These are phyloP conservation scores for Suillus cothurnatus DNA, from an alignment of 768 basidiomycete species.

Conservation along the genomic window DNA sequence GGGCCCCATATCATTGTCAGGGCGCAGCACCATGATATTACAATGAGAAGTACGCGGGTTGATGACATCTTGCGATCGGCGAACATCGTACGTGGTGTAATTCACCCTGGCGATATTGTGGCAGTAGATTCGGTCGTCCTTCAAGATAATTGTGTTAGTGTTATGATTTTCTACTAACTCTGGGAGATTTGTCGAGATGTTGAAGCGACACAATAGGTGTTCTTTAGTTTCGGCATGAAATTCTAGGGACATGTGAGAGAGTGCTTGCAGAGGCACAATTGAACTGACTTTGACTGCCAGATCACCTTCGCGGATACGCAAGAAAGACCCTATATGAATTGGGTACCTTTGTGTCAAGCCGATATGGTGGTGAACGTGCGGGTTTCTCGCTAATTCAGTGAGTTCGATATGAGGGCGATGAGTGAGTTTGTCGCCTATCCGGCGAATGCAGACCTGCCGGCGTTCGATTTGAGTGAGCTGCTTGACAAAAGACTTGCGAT, in stretches of 20 bases:
- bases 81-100: constrained; percentile 2
- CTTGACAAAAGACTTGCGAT: not conserved
- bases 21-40: not conserved
- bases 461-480: not conserved
- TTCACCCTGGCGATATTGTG: not conserved
- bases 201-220: constrained; percentile 13
- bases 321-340: constrained; percentile 17
- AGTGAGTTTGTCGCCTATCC: not conserved
- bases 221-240: constrained; percentile 8
- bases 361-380: not conserved
- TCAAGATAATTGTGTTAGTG: constrained; percentile 27
- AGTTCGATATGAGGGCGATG: not conserved
- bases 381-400: not conserved
- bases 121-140: not conserved
- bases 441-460: constrained; percentile 6
- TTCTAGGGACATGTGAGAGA: constrained; percentile 11
- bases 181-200: constrained; percentile 25
- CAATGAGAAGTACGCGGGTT: not conserved
- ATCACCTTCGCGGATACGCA: not conserved
- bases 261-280: no score
- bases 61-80: not conserved
- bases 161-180: constrained; percentile 39
- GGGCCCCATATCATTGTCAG: not conserved
- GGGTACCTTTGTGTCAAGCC: constrained; percentile 11
- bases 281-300: not conserved